Evolutionary conservation across 768 basidiomycete species (phyloP).

Genomic region (Lyophyllum semitale): DNA sequence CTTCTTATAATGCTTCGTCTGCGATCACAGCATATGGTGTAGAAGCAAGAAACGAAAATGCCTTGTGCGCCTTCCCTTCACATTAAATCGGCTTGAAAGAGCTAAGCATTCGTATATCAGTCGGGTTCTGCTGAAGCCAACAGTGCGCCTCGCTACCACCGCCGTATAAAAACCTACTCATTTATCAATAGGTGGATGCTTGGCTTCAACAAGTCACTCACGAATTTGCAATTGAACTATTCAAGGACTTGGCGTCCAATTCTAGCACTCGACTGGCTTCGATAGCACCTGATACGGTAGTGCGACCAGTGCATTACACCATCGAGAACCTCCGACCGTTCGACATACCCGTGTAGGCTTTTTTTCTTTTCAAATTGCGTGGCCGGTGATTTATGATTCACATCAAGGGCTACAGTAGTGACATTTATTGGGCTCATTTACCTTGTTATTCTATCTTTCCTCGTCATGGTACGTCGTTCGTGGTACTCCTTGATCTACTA

Average conservation of each 20-base stretch:
- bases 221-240: constrained; percentile 22
- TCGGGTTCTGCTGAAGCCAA: constrained; percentile 16
- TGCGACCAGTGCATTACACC: constrained; percentile 37
- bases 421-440: constrained; percentile 40
- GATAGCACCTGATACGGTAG: constrained; percentile 40
- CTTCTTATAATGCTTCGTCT: constrained; percentile 34
- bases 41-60: constrained; percentile 46
- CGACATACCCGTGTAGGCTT: constrained; percentile 41
- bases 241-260: background rate
- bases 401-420: constrained; percentile 35
- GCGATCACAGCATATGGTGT: constrained; percentile 40
- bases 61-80: constrained; percentile 37
- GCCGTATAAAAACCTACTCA: background rate
- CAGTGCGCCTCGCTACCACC: constrained; percentile 4
- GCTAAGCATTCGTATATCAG: constrained; percentile 4
- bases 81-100: constrained; percentile 6
- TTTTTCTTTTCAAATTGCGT: background rate
- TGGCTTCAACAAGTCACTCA: constrained; percentile 19
- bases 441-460: constrained; percentile 29
- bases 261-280: constrained; percentile 24
- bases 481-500: background rate
- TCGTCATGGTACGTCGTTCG: constrained; percentile 23
- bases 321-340: constrained; percentile 47
- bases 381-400: background rate
- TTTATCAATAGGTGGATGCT: background rate